These are phyloP conservation scores for Penicillium ochrochloron DNA, from an alignment of 495 filamentous ascomycete species.

Conservation along the genomic window DNA sequence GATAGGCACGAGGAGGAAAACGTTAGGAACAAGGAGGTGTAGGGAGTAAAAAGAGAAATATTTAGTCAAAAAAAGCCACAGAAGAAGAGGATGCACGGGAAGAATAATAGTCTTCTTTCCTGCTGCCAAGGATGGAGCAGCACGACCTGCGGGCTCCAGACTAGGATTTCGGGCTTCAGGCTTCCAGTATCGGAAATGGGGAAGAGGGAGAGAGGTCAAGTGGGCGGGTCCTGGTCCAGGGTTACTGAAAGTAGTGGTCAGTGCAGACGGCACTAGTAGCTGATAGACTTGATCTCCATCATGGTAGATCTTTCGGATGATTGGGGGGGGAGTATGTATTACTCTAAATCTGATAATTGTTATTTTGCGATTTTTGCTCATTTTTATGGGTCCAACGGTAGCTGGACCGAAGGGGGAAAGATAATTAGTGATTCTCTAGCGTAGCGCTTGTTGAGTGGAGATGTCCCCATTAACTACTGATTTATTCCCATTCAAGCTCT, in stretches of 20 bases:
- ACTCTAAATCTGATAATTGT: constrained; percentile 1
- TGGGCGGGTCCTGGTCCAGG: constrained; percentile 24
- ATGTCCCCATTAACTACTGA: not conserved
- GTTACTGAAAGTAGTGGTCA: constrained; percentile 40
- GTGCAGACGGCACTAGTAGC: constrained; percentile 44
- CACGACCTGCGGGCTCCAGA: constrained; percentile 28
- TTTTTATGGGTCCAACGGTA: constrained; percentile 5
- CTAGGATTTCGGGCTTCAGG: constrained; percentile 16
- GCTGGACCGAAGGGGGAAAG: constrained; percentile 6
- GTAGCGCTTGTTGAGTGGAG: not conserved
- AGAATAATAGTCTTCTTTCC: constrained; percentile 15
- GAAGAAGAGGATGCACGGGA: constrained; percentile 3
- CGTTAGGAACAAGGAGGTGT: not conserved
- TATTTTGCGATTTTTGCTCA: constrained; percentile 6
- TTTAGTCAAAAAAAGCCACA: constrained; percentile 8
- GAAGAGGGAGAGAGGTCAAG: constrained; percentile 25
- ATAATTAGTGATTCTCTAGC: not conserved
- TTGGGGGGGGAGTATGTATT: constrained; percentile 4
- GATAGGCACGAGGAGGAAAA: not conserved
- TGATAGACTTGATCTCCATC: constrained; percentile 52
- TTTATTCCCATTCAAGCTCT: not conserved
- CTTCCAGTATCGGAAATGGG: constrained; percentile 19
- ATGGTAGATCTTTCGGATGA: constrained; percentile 41
- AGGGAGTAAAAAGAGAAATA: constrained; percentile 11
- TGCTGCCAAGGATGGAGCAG: constrained; percentile 15